These are phyloP conservation scores for Irpex lacteus DNA, from an alignment of 1,284 basidiomycete genomes.

Conservation along the genomic window DNA sequence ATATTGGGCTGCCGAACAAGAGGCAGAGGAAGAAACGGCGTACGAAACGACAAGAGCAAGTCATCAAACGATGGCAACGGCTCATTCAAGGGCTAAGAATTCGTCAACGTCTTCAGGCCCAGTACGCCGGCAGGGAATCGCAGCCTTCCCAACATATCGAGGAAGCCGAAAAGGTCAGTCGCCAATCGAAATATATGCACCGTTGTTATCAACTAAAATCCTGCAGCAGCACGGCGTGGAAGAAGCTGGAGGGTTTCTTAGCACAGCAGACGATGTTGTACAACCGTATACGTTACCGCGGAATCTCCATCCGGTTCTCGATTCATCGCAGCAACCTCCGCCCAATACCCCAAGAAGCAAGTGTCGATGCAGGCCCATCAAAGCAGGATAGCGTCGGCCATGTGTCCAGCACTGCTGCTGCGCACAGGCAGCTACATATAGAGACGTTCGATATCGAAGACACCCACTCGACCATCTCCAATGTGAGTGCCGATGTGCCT, in stretches of 20 bases:
- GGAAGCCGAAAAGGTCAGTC: not conserved
- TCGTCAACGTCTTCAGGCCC: slow-evolving; percentile 75
- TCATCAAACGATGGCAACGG: slow-evolving; percentile 86
- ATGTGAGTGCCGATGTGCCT: slow-evolving; percentile 15
- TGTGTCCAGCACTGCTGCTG: not conserved
- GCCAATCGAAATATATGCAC: not conserved
- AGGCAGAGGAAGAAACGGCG: slow-evolving; percentile 77
- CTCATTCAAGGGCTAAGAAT: slow-evolving; percentile 89
- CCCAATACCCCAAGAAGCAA: not conserved
- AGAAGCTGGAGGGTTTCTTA: slow-evolving; percentile 60
- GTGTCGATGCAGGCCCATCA: not conserved
- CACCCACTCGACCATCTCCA: slow-evolving; percentile 30
- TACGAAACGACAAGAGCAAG: slow-evolving; percentile 75
- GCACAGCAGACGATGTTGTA: slow-evolving; percentile 71
- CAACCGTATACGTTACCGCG: slow-evolving; percentile 68
- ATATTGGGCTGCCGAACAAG: slow-evolving; percentile 79
- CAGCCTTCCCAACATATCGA: slow-evolving; percentile 10
- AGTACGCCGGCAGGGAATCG: slow-evolving; percentile 58
- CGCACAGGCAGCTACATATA: not conserved
- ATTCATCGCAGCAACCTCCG: slow-evolving; percentile 13
- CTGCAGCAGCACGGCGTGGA: slow-evolving; percentile 17
- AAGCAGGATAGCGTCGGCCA: not conserved
- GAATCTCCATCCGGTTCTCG: slow-evolving; percentile 38
- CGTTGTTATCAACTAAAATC: slow-evolving; percentile 3
- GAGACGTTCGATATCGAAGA: slow-evolving; percentile 15